Conservation (phyloP, 2,329 filamentous ascomycete genomes). For the Davidsoniella virescens region DNA sequence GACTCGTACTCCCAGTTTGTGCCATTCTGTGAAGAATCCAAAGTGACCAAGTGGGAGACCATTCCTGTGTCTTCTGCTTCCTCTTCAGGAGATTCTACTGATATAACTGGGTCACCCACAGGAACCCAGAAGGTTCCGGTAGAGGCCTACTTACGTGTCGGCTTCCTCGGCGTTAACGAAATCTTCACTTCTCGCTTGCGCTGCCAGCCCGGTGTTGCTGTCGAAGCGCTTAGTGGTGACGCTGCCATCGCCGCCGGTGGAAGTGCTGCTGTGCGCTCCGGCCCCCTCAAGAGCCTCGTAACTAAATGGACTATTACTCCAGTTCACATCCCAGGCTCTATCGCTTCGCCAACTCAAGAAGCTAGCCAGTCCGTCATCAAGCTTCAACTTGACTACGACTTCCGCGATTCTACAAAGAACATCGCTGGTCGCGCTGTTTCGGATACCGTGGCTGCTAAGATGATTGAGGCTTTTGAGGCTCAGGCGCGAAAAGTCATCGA, state of each 20-base stretch:
- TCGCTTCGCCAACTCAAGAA: constrained; percentile 13
- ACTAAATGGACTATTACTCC: constrained; percentile 53
- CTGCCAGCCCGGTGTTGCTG: constrained; percentile 55
- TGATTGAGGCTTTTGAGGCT: constrained; percentile 88
- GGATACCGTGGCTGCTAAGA: constrained; percentile 66
- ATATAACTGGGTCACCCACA: constrained; percentile 9
- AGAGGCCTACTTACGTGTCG: constrained; percentile 64
- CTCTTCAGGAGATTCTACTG: constrained; percentile 16
- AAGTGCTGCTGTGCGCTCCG: constrained; percentile 18
- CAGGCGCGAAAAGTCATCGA: constrained; percentile 46
- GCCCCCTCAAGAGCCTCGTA: constrained; percentile 49
- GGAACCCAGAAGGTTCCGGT: constrained; percentile 42
- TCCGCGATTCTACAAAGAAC: constrained; percentile 76
- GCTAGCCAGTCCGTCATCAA: constrained; percentile 47
- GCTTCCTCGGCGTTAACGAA: constrained; percentile 72
- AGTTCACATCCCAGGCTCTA: constrained; percentile 18
- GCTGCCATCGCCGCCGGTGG: constrained; percentile 26
- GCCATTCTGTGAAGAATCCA: constrained; percentile 71
- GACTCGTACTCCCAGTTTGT: constrained; percentile 72
- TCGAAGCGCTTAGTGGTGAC: constrained; percentile 61
- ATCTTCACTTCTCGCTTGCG: constrained; percentile 65
- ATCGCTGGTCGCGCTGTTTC: constrained; percentile 67
- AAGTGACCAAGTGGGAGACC: constrained; percentile 51
- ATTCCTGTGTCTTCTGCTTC: constrained; percentile 23
- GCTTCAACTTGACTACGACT: constrained; percentile 64